Base-by-base conservation (phyloP, 1,284 basidiomycete genomes). In the Sporisorium scitamineum region DNA sequence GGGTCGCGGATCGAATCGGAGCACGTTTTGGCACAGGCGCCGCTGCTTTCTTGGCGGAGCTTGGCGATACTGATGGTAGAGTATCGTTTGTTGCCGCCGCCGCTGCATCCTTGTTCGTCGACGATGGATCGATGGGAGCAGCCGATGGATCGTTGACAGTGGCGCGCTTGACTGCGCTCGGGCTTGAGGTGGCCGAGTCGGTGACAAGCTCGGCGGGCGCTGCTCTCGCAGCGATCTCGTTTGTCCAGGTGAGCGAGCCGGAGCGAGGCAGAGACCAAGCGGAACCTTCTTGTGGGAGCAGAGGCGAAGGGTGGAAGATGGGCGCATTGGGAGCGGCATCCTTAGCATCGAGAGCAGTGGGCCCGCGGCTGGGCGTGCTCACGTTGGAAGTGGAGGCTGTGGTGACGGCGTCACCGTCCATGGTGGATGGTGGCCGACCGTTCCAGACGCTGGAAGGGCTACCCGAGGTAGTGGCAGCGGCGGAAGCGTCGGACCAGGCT, bases 361-460 rank as follows among this genome's bases (percentile, higher is more conserved):
- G 32, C n/a, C 22, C 63, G 8, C 74, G 61, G 20, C 60, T 42
- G 11, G 74, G 74, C 7, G 74, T 76, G 62, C 53, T 76, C 24
- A 76, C 74, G 29, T 65, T 73, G 24, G 74, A 76, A 18, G 74
- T 59, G 26, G 66, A 60, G 18, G 74, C 74, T 6, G 74, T 72
- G 14, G 44, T 61, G 44, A 69, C 56, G 13, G 70, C 70, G 39
- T 76, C 74, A 24, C 66, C 62, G 47, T 76, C 74, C 34, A 68
- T 61, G 41, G 66, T 66, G 14, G 61, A 57, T 54, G 62, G 62
- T 18, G 61, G 44, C 9, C 74, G 58, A 5, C 66, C 74, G 34
- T 69, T 76, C 74, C 74, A 76, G 34, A 70, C 66, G 60, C 70
- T 76, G 22, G 74, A 72, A 5, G 74, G 61, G 51, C 66, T 69